Base-by-base conservation (phyloP, 768 basidiomycete species). In the Mycena filopes region DNA sequence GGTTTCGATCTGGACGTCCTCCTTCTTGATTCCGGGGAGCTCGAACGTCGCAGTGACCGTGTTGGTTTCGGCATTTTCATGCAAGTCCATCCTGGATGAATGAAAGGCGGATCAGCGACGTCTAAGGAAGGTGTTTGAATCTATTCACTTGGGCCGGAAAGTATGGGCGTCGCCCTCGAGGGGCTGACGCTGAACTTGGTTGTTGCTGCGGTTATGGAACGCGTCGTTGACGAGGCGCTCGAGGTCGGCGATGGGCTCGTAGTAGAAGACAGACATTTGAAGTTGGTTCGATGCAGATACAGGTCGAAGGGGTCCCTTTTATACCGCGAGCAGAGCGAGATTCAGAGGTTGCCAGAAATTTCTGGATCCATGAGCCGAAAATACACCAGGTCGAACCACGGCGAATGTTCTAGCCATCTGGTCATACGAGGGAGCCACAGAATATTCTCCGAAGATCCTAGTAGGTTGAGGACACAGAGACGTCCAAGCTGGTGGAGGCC, bases 11-110 rank as follows among this genome's bases (percentile, higher is more conserved):
- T 75, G 74, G 50, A 89, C 77, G 63, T 87, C 75, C 48, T 86
- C 82, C 33, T 84, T 82, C 59, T 76, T 76, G 41, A 88, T 29
- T 21, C 87, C 87, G 0, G 89, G 87, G 9, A 89, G 75, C 67
- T 89, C 88, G 70, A 89, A 87, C 9, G 79, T 74, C 43, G 87
- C 87, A 0, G 84, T 85, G 41, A 89, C 83, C 40, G 77, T 70
- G 69, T 86, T 86, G 25, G 73, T 75, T 23, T 83, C 78, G 0
- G 69, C 48, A 61, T 86, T 76, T 68, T 88, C 86, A 69, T 85
- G 83, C 15, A 88, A 74, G 66, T 88, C 85, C 82, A 88, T 83
- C 67, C 87, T 88, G 65, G 0, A 31, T 23, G 18, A 28, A 29
- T 23, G 18, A 28, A 29, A 33, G 31, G 12, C 20, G 8, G 28